Evolutionary conservation across 768 basidiomycete genomes (phyloP).

Genomic region (Lactarius pseudohatsudake): DNA sequence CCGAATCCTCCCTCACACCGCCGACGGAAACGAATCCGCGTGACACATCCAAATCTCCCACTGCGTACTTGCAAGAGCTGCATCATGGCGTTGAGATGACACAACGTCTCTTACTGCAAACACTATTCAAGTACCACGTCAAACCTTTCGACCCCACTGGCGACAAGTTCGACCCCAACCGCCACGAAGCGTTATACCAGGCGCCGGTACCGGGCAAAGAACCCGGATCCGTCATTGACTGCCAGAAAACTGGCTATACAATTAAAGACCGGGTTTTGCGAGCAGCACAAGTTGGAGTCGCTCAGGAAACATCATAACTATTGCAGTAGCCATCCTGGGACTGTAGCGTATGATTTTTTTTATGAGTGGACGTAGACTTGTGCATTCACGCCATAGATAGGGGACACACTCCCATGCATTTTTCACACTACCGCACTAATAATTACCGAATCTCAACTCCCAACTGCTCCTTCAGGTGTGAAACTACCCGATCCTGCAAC

Average conservation of each 20-base stretch:
- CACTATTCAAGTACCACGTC: conserved; percentile 88
- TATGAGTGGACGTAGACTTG: conserved; percentile 20
- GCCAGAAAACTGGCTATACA: conserved; percentile 87
- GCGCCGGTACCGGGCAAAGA: conserved; percentile 87
- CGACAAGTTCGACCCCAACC: conserved; percentile 92
- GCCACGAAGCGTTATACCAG: conserved; percentile 94
- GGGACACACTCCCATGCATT: conserved; percentile 31
- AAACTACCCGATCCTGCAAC: conserved; percentile 65
- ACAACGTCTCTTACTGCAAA: conserved; percentile 84
- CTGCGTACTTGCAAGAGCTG: conserved; percentile 64
- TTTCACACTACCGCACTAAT: conserved; percentile 38
- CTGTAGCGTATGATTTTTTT: conserved; percentile 13
- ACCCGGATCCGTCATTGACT: conserved; percentile 87
- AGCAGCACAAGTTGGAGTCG: conserved; percentile 96
- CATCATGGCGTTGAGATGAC: conserved; percentile 90
- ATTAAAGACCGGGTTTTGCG: conserved; percentile 93
- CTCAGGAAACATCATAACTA: conserved; percentile 57
- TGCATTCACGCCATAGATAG: conserved; percentile 33
- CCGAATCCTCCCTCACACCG: conserved; percentile 44
- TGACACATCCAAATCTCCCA: conserved; percentile 49
- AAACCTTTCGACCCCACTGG: conserved; percentile 91
- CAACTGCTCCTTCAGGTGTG: conserved; percentile 57
- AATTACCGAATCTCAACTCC: conserved; percentile 87
- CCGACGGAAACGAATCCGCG: conserved; percentile 19
- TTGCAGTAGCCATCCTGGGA: conserved; percentile 6